A percentile compares a stretch with the other conserved stretches of the same genome.
phyloP scores from a whole-genome alignment of 208 protist genomes.

The Trypanosoma platydactyli region DNA sequence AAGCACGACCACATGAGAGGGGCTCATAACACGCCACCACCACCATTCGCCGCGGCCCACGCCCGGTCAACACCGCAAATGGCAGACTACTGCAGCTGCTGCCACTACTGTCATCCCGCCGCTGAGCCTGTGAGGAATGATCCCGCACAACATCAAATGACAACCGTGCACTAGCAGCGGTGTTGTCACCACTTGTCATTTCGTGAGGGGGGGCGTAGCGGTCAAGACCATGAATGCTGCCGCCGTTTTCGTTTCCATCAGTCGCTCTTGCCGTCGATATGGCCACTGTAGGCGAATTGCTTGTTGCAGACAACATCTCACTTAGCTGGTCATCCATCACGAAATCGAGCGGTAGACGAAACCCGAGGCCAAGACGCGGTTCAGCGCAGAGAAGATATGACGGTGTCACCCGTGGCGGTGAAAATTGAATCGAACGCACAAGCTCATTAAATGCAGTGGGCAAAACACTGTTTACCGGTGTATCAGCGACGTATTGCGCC shows the following conservation, averaged over 20 bases:
- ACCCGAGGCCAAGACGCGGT: constrained; percentile 78
- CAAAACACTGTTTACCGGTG: constrained; percentile 58
- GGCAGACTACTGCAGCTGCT: constrained; percentile 2
- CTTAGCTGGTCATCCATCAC: constrained; percentile 42
- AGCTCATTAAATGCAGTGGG: constrained; percentile 78
- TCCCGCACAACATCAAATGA: background rate
- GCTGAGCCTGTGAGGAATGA: no score
- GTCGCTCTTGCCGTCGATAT: constrained; percentile 3
- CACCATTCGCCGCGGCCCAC: constrained; percentile 48
- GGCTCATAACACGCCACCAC: constrained; percentile 69
- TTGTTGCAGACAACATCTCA: constrained; percentile 32
- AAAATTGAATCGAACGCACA: constrained; percentile 61
- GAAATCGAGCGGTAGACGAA: constrained; percentile 79
- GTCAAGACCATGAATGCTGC: constrained; percentile 19
- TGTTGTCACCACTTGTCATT: background rate
- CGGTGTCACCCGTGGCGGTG: constrained; percentile 49
- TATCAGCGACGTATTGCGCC: constrained; percentile 72
- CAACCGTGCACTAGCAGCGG: background rate
- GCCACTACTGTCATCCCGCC: background rate
- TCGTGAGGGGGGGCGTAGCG: no score
- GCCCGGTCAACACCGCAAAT: constrained; percentile 48
- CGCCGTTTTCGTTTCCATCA: constrained; percentile 11
- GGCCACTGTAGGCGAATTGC: constrained; percentile 20
- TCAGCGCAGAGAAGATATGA: constrained; percentile 85
- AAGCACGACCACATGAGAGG: background rate